phyloP scores from a whole-genome alignment of 2,329 filamentous ascomycete species.

The Talaromyces sp. region DNA sequence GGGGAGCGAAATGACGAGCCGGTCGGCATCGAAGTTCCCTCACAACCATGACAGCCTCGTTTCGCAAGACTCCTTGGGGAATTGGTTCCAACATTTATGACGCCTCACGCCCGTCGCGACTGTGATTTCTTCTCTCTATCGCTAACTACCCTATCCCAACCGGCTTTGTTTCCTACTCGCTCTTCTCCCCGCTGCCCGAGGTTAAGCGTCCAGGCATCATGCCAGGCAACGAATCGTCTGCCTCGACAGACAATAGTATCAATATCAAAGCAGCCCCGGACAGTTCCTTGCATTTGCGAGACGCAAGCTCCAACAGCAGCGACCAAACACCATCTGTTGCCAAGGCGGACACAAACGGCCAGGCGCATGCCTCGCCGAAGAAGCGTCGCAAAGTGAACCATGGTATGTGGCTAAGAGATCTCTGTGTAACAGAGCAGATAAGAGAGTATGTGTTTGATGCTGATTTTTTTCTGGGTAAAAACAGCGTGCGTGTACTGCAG shows the following conservation, averaged over 20 bases:
- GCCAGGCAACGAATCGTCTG: slow-evolving; percentile 13
- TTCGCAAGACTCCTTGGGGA: not conserved
- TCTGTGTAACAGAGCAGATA: slow-evolving; percentile 8
- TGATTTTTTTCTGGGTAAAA: slow-evolving; percentile 28
- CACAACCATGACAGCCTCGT: not conserved
- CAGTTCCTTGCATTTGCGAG: not conserved
- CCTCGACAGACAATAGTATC: slow-evolving; percentile 16
- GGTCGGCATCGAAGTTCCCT: not conserved
- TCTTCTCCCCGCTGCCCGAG: not conserved
- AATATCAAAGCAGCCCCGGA: slow-evolving; percentile 13
- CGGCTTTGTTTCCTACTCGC: not conserved
- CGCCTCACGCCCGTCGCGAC: not conserved
- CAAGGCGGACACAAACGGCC: slow-evolving; percentile 30
- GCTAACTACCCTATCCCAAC: not conserved
- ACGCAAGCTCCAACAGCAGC: not conserved
- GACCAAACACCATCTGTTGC: slow-evolving; percentile 22
- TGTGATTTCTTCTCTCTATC: not conserved
- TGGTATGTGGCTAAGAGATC: slow-evolving; percentile 50
- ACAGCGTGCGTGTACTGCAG: slow-evolving; percentile 84
- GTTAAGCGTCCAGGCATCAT: not conserved
- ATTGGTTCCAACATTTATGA: not conserved
- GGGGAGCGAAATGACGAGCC: not conserved
- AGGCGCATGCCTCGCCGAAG: slow-evolving; percentile 57
- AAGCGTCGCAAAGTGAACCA: slow-evolving; percentile 88
- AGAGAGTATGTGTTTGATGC: not conserved